Evolutionary conservation across 805 yeast species (phyloP).

Genomic region (Lachancea sp.): DNA sequence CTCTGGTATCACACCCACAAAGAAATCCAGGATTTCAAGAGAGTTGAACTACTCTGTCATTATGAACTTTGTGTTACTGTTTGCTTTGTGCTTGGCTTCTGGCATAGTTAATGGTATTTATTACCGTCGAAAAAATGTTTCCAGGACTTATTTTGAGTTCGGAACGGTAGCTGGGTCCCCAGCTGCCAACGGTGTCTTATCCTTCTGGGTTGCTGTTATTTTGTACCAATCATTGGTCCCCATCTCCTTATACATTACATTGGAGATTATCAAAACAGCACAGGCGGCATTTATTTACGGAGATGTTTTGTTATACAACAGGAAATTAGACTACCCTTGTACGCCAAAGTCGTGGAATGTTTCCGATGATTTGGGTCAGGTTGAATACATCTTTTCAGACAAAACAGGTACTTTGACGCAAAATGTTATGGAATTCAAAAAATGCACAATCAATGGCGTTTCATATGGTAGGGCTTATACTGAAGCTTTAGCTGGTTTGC

Average conservation of each 20-base stretch:
- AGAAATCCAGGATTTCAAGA: conserved; percentile 64
- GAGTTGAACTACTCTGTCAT: conserved; percentile 67
- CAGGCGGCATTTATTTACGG: conserved; percentile 78
- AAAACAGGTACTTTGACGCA: conserved; percentile 82
- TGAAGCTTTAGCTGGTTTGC: conserved; percentile 72
- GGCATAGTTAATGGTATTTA: conserved; percentile 67
- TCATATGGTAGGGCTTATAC: conserved; percentile 77
- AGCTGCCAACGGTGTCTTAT: conserved; percentile 60
- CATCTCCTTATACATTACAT: conserved; percentile 72
- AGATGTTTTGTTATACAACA: conserved; percentile 66
- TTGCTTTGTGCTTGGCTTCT: conserved; percentile 60
- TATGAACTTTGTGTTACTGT: conserved; percentile 57
- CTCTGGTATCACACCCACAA: conserved; percentile 74
- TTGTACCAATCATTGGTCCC: conserved; percentile 77
- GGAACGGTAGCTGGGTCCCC: conserved; percentile 64
- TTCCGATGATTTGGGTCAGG: conserved; percentile 80
- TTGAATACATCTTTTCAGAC: conserved; percentile 78
- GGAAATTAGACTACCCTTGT: conserved; percentile 67
- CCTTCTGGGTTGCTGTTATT: conserved; percentile 70
- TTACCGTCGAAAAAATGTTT: conserved; percentile 41
- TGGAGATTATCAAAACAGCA: conserved; percentile 75
- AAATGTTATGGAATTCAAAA: conserved; percentile 80
- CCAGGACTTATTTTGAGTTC: conserved; percentile 61
- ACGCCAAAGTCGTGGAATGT: conserved; percentile 82
- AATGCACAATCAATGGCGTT: conserved; percentile 67